These are phyloP conservation scores for Fusarium udum DNA, from an alignment of 2,329 filamentous ascomycete genomes.

Conservation along the genomic window DNA sequence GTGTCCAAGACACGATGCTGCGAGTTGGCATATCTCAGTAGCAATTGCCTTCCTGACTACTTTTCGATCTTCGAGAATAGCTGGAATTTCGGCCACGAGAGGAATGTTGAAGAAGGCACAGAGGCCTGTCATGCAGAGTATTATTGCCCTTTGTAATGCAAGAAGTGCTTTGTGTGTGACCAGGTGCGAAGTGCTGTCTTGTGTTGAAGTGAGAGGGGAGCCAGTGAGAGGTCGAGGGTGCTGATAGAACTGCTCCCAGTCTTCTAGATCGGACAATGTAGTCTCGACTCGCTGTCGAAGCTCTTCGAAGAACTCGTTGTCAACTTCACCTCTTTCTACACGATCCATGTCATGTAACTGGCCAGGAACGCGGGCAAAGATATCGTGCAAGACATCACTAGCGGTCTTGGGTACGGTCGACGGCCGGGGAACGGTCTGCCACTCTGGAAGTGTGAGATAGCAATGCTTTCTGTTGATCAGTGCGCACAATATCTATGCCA, in stretches of 20 bases:
- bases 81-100: background rate
- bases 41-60: background rate
- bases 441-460: constrained; percentile 5
- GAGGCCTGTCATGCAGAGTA: constrained; percentile 12
- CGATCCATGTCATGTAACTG: background rate
- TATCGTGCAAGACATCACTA: constrained; percentile 9
- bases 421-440: background rate
- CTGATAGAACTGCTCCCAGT: constrained; percentile 3
- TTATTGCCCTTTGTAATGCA: constrained; percentile 1
- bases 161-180: background rate
- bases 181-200: background rate
- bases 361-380: constrained; percentile 13
- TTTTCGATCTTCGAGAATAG: background rate
- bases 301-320: background rate
- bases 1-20: background rate
- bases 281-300: background rate
- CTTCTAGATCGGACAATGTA: background rate
- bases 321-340: background rate
- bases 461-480: constrained; percentile 6
- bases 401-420: background rate
- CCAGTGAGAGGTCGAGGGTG: background rate
- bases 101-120: background rate
- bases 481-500: background rate
- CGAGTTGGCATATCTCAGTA: constrained; percentile 12
- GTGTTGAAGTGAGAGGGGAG: background rate